A percentile compares a stretch with the other conserved stretches of the same genome.
These are phyloP conservation scores for Boletus smithii DNA, from an alignment of 1,284 basidiomycete genomes.

Conservation along the genomic window DNA sequence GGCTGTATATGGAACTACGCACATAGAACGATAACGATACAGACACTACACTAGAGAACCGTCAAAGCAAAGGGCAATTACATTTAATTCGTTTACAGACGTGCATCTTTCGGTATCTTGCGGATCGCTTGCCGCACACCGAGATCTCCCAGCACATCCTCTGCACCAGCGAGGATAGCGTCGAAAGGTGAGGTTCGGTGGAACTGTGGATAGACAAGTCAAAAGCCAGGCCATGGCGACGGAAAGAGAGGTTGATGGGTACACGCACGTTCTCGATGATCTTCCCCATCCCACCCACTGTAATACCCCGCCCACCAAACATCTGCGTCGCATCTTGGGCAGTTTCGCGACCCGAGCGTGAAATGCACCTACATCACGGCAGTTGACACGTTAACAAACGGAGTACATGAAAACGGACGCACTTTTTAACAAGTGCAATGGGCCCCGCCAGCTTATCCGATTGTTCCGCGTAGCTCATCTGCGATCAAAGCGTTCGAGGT, in stretches of 20 bases:
- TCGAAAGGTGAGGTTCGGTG: conserved; percentile 41
- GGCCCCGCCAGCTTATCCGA: conserved; percentile 70
- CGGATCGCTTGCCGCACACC: conserved; percentile 67
- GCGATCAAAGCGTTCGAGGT: conserved; percentile 1
- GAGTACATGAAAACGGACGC: conserved; percentile 22
- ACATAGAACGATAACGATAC: background rate
- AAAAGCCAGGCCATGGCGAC: background rate
- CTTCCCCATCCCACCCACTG: conserved; percentile 63
- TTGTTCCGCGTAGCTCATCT: conserved; percentile 84
- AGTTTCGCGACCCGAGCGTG: conserved; percentile 64
- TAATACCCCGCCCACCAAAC: conserved; percentile 62
- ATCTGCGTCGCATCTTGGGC: conserved; percentile 67
- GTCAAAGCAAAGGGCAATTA: background rate
- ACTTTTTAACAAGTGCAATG: conserved; percentile 73
- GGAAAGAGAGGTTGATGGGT: background rate
- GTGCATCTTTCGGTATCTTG: conserved; percentile 56
- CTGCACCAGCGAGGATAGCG: conserved; percentile 57
- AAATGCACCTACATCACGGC: conserved; percentile 52
- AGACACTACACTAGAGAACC: background rate
- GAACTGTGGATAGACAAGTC: conserved; percentile 25
- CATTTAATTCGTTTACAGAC: conserved; percentile 36
- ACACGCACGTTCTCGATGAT: conserved; percentile 55
- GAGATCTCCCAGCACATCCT: conserved; percentile 63
- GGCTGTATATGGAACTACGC: conserved; percentile 9
- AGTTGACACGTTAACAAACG: background rate